phyloP scores from a whole-genome alignment of 495 filamentous ascomycete species.

The Aspergillus sclerotiicarbonarius region DNA sequence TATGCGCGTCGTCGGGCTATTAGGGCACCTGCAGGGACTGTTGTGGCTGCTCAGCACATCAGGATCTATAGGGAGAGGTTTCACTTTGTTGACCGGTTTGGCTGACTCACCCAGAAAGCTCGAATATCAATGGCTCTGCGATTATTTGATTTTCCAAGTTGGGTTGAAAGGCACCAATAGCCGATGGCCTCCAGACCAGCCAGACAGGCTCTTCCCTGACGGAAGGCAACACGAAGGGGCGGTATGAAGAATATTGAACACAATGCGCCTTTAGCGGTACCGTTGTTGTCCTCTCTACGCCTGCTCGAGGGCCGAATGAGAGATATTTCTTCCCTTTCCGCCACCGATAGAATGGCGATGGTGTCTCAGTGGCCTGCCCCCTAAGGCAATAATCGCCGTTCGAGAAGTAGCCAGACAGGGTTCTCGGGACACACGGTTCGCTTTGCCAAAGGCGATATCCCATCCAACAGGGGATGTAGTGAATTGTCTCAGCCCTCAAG shows the following conservation, averaged over 20 bases:
- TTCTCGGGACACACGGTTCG: not conserved
- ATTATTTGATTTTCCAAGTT: not conserved
- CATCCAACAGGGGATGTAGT: not conserved
- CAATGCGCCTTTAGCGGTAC: not conserved
- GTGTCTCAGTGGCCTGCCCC: slow-evolving; percentile 6
- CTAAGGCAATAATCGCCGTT: not conserved
- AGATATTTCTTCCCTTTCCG: not conserved
- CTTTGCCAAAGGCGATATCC: slow-evolving; percentile 2
- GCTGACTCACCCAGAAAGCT: slow-evolving; percentile 12
- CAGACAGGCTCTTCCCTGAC: not conserved
- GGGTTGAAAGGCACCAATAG: not conserved
- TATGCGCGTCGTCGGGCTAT: slow-evolving; percentile 20
- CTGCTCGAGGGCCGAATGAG: not conserved
- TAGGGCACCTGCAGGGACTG: slow-evolving; percentile 32
- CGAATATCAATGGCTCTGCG: not conserved
- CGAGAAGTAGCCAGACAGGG: not conserved
- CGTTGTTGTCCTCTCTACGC: not conserved
- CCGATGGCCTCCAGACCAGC: not conserved
- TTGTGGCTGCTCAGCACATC: slow-evolving; percentile 14
- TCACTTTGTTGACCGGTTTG: slow-evolving; percentile 15
- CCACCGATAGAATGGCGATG: not conserved
- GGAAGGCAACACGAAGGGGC: not conserved
- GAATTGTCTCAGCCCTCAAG: not conserved
- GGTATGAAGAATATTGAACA: not conserved
- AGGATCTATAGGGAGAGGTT: slow-evolving; percentile 29